Percentiles rank a stretch among this genome's conserved stretches.
phyloP scores from a whole-genome alignment of 495 filamentous ascomycete genomes.

The Hamigera avellanea region DNA sequence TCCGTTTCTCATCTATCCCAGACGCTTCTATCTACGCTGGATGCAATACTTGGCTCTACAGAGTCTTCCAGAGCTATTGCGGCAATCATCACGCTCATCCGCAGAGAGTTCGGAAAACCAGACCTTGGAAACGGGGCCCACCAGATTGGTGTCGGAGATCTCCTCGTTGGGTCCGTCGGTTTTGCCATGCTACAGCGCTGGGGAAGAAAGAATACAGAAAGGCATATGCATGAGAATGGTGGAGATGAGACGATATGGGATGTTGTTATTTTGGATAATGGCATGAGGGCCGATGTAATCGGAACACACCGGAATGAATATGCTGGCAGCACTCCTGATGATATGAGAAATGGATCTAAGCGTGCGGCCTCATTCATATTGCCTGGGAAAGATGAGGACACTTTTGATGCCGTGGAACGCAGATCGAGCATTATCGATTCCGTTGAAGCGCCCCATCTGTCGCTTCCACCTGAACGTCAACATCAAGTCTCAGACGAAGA shows the following conservation, averaged over 20 bases:
- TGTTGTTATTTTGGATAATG: constrained; percentile 61
- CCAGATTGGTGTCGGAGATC: constrained; percentile 51
- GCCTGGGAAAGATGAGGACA: constrained; percentile 25
- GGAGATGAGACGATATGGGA: constrained; percentile 65
- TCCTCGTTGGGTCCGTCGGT: constrained; percentile 55
- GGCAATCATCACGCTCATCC: constrained; percentile 62
- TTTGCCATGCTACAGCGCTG: constrained; percentile 62
- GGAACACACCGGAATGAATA: constrained; percentile 25
- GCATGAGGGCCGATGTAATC: constrained; percentile 47
- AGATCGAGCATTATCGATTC: constrained; percentile 14
- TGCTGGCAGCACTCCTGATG: constrained; percentile 7
- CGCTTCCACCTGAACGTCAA: constrained; percentile 20
- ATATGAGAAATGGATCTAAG: constrained; percentile 7
- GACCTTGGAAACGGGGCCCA: constrained; percentile 46
- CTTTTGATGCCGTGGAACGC: constrained; percentile 38
- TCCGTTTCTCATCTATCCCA: constrained; percentile 52
- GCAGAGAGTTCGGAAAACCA: constrained; percentile 58
- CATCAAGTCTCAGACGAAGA: constrained; percentile 32
- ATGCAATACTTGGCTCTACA: constrained; percentile 66
- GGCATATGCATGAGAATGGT: constrained; percentile 36
- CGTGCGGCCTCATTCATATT: constrained; percentile 26
- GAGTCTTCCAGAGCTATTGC: constrained; percentile 73
- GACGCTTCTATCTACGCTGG: constrained; percentile 52
- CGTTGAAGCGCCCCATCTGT: constrained; percentile 12
- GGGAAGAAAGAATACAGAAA: constrained; percentile 48